Evolutionary conservation across 2,329 filamentous ascomycete species (phyloP).

Genomic region (Graphilbum sp.): DNA sequence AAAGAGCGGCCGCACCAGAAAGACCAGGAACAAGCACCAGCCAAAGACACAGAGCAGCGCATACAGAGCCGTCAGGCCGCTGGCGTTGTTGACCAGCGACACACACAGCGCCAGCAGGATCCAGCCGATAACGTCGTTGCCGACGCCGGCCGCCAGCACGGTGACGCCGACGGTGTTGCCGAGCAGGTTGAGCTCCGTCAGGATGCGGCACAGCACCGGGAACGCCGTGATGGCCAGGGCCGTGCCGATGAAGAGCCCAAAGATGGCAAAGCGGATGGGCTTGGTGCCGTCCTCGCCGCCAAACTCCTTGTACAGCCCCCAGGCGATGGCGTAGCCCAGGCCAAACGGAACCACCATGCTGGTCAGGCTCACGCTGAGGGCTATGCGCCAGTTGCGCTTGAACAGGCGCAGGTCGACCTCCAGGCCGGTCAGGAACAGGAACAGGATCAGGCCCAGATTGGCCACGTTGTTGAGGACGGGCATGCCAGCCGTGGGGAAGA

Average conservation of each 20-base stretch:
- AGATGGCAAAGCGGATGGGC: constrained; percentile 32
- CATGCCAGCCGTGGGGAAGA: constrained; percentile 64
- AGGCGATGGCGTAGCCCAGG: constrained; percentile 63
- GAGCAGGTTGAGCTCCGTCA: constrained; percentile 80
- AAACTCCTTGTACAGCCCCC: constrained; percentile 66
- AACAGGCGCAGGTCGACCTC: constrained; percentile 73
- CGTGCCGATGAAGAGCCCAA: constrained; percentile 69
- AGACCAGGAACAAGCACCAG: constrained; percentile 62
- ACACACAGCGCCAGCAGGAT: constrained; percentile 85
- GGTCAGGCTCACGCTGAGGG: constrained; percentile 58
- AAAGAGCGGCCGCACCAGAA: constrained; percentile 56
- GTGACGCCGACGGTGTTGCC: constrained; percentile 73
- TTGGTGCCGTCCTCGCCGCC: constrained; percentile 22
- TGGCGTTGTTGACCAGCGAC: constrained; percentile 75
- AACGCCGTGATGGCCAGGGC: constrained; percentile 86
- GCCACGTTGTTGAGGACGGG: constrained; percentile 62
- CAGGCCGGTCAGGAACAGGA: constrained; percentile 74
- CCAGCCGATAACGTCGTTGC: constrained; percentile 87
- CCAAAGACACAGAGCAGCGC: constrained; percentile 62
- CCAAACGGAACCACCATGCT: constrained; percentile 76
- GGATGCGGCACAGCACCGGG: constrained; percentile 82
- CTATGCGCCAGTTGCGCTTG: constrained; percentile 63
- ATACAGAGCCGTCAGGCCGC: constrained; percentile 68
- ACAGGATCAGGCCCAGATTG: constrained; percentile 69
- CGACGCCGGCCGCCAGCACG: constrained; percentile 76